Conservation (phyloP, 1,139 yeast genomes). For the Taiozyma sp. region DNA sequence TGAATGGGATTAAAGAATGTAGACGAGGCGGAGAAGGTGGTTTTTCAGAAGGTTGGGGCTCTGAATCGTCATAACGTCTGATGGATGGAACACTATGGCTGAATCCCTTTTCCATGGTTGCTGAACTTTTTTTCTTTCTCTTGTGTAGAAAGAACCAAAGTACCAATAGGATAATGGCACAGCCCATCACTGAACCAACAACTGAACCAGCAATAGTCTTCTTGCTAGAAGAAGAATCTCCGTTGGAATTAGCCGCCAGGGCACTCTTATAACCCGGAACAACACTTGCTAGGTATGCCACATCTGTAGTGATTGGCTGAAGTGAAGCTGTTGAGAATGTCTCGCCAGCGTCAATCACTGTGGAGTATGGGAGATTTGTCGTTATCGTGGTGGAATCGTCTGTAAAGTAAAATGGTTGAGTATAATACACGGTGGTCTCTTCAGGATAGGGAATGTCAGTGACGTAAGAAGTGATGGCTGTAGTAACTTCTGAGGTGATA, state of each 20-base stretch:
- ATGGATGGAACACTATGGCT: constrained; percentile 23
- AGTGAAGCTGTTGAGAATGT: constrained; percentile 22
- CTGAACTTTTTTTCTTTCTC: constrained; percentile 4
- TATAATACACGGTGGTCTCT: constrained; percentile 22
- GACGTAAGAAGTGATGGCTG: neutral
- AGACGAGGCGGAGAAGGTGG: neutral
- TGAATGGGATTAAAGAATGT: neutral
- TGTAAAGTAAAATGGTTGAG: constrained; percentile 39
- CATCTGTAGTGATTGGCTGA: constrained; percentile 30
- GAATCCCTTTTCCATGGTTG: constrained; percentile 14
- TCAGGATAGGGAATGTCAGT: constrained; percentile 1
- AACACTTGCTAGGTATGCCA: constrained; percentile 16
- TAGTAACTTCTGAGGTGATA: neutral
- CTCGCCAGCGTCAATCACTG: constrained; percentile 23
- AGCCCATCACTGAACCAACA: constrained; percentile 39
- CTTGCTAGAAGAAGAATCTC: constrained; percentile 9
- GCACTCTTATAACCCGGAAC: constrained; percentile 17
- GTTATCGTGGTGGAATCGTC: constrained; percentile 34
- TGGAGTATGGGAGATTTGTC: constrained; percentile 31
- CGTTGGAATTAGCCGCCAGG: neutral
- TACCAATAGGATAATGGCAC: constrained; percentile 24
- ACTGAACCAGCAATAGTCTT: constrained; percentile 41
- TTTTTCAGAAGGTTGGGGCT: neutral
- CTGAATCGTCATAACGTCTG: constrained; percentile 13
- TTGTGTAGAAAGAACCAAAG: constrained; percentile 17